phyloP scores from a whole-genome alignment of 768 basidiomycete species.

The Chalciporus pseudorubinellus region DNA sequence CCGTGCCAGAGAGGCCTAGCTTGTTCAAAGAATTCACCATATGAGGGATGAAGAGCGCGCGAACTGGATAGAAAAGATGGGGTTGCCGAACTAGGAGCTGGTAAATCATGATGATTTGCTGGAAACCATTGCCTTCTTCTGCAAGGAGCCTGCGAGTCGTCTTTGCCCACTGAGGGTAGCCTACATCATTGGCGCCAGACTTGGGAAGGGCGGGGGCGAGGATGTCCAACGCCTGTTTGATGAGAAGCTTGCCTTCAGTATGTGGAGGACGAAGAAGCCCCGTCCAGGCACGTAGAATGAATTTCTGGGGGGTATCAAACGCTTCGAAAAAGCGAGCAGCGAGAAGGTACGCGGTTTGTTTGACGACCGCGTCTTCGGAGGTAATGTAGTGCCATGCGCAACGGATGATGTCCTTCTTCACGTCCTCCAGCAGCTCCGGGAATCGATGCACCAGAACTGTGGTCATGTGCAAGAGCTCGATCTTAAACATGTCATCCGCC shows the following conservation, averaged over 20 bases:
- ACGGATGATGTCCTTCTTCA: conserved; percentile 89
- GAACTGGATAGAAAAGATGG: conserved; percentile 88
- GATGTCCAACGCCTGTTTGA: conserved; percentile 84
- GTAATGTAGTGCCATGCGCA: conserved; percentile 88
- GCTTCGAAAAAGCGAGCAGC: conserved; percentile 89
- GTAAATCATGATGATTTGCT: conserved; percentile 79
- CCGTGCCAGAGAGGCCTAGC: conserved; percentile 72
- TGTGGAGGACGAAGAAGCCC: conserved; percentile 81
- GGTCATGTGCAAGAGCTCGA: conserved; percentile 88
- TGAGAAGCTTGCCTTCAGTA: conserved; percentile 71
- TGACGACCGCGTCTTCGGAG: conserved; percentile 85
- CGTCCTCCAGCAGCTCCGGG: conserved; percentile 72
- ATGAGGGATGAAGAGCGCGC: conserved; percentile 88
- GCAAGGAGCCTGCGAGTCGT: conserved; percentile 80
- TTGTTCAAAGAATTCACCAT: conserved; percentile 89
- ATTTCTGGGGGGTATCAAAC: conserved; percentile 87
- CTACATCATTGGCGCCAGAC: conserved; percentile 53
- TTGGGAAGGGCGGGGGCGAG: conserved; percentile 79
- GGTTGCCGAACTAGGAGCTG: conserved; percentile 90
- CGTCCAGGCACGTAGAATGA: conserved; percentile 87
- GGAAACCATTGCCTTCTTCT: conserved; percentile 76
- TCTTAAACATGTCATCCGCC: conserved; percentile 81
- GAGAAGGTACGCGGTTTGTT: conserved; percentile 88
- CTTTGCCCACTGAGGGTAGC: conserved; percentile 79
- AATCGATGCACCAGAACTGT: conserved; percentile 86